These are phyloP conservation scores for Albugo laibachii DNA, from an alignment of 352 stramenopile genomes.

Conservation along the genomic window DNA sequence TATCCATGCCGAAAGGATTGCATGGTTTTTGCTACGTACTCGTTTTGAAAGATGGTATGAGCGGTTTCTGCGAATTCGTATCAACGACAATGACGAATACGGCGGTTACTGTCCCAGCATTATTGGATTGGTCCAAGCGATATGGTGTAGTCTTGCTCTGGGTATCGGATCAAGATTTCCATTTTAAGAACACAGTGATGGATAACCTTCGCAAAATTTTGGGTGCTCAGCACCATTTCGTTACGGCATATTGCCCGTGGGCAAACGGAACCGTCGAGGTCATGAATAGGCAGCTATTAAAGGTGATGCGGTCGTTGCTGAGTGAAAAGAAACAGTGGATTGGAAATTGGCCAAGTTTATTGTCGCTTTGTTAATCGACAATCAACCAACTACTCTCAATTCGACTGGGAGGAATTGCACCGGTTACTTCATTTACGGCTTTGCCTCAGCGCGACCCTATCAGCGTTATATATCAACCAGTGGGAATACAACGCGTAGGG, in stretches of 20 bases:
- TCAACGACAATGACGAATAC: too few species aligned
- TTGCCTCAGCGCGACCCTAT: slow-evolving; percentile 1
- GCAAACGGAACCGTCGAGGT: slow-evolving; percentile 6
- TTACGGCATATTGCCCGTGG: slow-evolving; percentile 3
- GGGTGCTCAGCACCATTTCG: slow-evolving; percentile 4
- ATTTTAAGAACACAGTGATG: slow-evolving; percentile 6
- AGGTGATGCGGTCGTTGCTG: background rate
- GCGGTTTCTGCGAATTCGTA: slow-evolving; percentile 10
- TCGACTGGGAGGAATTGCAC: slow-evolving; percentile 8
- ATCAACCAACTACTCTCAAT: slow-evolving; percentile 9
- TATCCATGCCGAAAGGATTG: slow-evolving; percentile 6
- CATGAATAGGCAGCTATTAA: slow-evolving; percentile 3
- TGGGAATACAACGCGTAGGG: background rate
- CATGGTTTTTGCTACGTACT: slow-evolving; percentile 10
- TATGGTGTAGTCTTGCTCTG: slow-evolving; percentile 2
- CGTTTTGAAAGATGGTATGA: slow-evolving; percentile 14
- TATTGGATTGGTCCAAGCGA: slow-evolving; percentile 3
- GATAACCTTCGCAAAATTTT: slow-evolving; percentile 1
- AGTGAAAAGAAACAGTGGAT: background rate
- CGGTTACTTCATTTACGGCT: slow-evolving; percentile 11
- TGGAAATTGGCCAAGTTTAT: background rate
- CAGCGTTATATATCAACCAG: background rate
- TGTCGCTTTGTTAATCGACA: slow-evolving; percentile 3
- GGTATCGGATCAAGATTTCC: slow-evolving; percentile 1
- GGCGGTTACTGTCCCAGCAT: background rate